Evolutionary conservation across 1,284 basidiomycete species (phyloP).

Genomic region (Entoloma clypeatum): DNA sequence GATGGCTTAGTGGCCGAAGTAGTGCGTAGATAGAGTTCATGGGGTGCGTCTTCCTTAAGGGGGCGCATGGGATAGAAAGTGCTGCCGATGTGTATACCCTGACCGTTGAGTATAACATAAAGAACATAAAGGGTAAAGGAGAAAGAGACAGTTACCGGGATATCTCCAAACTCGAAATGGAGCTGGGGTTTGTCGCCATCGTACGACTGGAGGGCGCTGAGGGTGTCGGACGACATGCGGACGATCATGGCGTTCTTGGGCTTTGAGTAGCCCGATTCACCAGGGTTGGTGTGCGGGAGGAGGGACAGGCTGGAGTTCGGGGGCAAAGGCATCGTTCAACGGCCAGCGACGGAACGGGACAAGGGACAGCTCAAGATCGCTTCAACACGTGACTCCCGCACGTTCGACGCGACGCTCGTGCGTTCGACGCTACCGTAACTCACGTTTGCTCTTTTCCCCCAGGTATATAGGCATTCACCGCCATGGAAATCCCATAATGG

Average conservation of each 20-base stretch:
- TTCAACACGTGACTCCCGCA: conserved; percentile 5
- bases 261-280: conserved; percentile 50
- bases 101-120: conserved; percentile 11
- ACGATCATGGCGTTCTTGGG: conserved; percentile 71
- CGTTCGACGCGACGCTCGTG: conserved; percentile 19
- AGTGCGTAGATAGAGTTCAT: conserved; percentile 69
- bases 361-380: not conserved
- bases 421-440: conserved; percentile 8
- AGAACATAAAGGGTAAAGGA: conserved; percentile 3
- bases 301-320: conserved; percentile 48
- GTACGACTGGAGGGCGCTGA: conserved; percentile 57
- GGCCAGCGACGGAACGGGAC: not conserved
- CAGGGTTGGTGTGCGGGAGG: conserved; percentile 49
- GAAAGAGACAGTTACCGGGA: conserved; percentile 41
- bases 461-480: not conserved
- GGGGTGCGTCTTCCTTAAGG: conserved; percentile 48
- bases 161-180: conserved; percentile 57
- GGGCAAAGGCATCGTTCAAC: conserved; percentile 66
- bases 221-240: conserved; percentile 63
- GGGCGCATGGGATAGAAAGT: conserved; percentile 57
- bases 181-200: conserved; percentile 44
- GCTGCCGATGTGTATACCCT: conserved; percentile 66
- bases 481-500: conserved; percentile 8
- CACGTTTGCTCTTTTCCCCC: not conserved
- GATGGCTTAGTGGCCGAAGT: conserved; percentile 52